Conservation (phyloP, 257 asterid species). For the Haberlea rhodopensis region DNA sequence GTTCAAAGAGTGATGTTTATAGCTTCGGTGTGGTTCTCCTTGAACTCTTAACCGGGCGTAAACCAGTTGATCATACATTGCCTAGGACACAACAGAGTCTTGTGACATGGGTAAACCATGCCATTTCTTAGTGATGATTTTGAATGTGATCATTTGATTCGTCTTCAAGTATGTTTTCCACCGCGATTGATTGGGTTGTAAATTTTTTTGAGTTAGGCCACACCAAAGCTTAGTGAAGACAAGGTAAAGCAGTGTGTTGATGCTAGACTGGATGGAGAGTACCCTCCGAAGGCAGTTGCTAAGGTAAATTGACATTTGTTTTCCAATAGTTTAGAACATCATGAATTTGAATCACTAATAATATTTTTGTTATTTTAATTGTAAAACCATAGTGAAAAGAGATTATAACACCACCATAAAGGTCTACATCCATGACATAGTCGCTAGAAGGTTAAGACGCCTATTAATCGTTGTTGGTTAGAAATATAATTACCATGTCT, state of each 20-base stretch:
- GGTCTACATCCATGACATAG: neutral
- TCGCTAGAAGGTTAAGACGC: neutral
- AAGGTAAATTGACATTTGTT: slow-evolving; percentile 34
- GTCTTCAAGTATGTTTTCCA: neutral
- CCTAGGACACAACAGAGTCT: slow-evolving; percentile 30
- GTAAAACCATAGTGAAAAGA: neutral
- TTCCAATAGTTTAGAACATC: neutral
- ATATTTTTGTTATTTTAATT: too few relatives aligned
- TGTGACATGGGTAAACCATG: slow-evolving; percentile 35
- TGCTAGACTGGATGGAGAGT: slow-evolving; percentile 39
- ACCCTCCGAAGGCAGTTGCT: slow-evolving; percentile 55
- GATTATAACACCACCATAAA: neutral
- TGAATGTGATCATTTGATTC: neutral
- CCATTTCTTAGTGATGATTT: neutral
- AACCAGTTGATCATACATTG: slow-evolving; percentile 22
- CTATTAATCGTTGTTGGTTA: neutral
- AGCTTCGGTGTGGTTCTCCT: slow-evolving; percentile 38
- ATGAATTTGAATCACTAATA: neutral
- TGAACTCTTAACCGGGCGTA: slow-evolving; percentile 38
- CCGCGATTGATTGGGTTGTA: neutral
- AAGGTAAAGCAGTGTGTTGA: slow-evolving; percentile 51
- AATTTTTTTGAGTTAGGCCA: slow-evolving; percentile 37
- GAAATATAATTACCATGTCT: neutral
- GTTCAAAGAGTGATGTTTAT: slow-evolving; percentile 33
- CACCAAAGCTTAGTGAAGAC: slow-evolving; percentile 47